Conservation (phyloP, 2,329 filamentous ascomycete species). For the Fusarium tupiense region DNA sequence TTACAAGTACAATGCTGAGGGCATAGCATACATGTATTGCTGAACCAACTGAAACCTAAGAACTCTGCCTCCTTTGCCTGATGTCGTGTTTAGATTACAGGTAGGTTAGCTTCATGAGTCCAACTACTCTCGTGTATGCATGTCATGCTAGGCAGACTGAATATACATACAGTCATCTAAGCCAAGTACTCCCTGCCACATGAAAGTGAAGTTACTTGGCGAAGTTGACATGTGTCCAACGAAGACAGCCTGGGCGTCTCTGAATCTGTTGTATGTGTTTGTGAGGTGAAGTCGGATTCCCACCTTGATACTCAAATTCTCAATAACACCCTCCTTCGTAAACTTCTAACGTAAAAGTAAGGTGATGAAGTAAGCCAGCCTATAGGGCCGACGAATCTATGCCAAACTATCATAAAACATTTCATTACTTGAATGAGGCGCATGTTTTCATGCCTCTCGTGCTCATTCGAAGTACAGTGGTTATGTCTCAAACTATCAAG, state of each 20-base stretch:
- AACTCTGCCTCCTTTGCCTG: background rate
- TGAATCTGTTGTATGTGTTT: background rate
- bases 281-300: background rate
- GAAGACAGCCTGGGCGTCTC: background rate
- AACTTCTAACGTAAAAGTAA: background rate
- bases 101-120: background rate
- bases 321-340: background rate
- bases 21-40: background rate
- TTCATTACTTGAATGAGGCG: background rate
- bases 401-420: background rate
- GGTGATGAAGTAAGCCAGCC: background rate
- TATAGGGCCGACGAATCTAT: background rate
- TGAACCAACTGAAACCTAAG: background rate
- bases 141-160: background rate
- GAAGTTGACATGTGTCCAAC: background rate
- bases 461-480: background rate
- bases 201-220: background rate
- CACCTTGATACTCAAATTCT: background rate
- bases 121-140: background rate
- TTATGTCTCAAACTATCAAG: constrained; percentile 17
- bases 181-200: background rate
- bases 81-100: constrained; percentile 6
- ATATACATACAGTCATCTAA: background rate
- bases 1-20: background rate
- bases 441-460: background rate